These are phyloP conservation scores for Scytalidium lignicola DNA, from an alignment of 2,329 filamentous ascomycete species.

Conservation along the genomic window DNA sequence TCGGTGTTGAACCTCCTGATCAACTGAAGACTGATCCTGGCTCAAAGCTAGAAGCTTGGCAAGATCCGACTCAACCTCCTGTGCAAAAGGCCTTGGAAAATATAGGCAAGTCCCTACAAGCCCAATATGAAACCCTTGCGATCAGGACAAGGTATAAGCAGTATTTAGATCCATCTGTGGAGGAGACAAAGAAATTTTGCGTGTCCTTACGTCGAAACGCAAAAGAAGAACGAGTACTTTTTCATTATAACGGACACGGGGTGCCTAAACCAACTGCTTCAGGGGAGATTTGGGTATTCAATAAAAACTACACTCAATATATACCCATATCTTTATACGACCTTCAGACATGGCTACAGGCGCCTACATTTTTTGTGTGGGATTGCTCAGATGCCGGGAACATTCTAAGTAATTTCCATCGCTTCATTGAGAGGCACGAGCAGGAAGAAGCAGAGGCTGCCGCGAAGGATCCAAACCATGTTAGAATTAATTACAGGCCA, in stretches of 20 bases:
- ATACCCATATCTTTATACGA: conserved; percentile 96
- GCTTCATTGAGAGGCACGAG: conserved; percentile 92
- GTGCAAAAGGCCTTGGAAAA: conserved; percentile 84
- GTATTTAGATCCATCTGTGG: conserved; percentile 90
- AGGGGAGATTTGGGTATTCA: conserved; percentile 99
- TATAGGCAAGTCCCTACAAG: conserved; percentile 93
- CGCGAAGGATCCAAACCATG: conserved; percentile 74
- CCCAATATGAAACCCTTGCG: conserved; percentile 92
- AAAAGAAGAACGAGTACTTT: conserved; percentile 92
- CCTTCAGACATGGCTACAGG: conserved; percentile 90
- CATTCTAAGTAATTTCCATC: conserved; percentile 90
- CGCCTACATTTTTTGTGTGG: conserved; percentile 94
- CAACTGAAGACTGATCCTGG: conserved; percentile 93
- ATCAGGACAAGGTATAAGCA: conserved; percentile 97
- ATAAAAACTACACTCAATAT: conserved; percentile 97
- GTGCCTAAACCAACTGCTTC: conserved; percentile 93
- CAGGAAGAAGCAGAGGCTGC: conserved; percentile 76
- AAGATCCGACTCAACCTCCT: conserved; percentile 78
- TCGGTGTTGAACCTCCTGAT: conserved; percentile 94
- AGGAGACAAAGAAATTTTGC: conserved; percentile 96
- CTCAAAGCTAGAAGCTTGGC: conserved; percentile 94
- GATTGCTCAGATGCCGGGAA: conserved; percentile 96
- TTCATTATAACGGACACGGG: conserved; percentile 98
- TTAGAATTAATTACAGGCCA: conserved; percentile 64
- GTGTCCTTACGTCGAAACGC: conserved; percentile 84